A percentile compares a stretch with the other conserved stretches of the same genome.
Conservation (phyloP, 345 rosid genomes). For the Sonneratia caseolaris region DNA sequence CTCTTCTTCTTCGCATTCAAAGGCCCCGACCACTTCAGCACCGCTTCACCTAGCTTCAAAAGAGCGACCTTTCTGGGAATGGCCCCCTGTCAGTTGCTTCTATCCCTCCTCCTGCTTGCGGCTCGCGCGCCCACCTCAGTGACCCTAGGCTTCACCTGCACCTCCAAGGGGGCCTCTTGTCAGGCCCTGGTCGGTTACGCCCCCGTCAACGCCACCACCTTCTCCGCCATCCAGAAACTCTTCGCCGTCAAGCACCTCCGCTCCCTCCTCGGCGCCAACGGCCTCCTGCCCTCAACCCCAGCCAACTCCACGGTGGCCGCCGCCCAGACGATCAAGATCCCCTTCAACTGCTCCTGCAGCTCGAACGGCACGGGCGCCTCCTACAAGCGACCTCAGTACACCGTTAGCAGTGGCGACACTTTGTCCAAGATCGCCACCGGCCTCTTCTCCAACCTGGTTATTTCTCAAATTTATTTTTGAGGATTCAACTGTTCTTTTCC, state of each 20-base stretch:
- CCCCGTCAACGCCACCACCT: conserved; percentile 37
- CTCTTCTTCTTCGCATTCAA: not conserved
- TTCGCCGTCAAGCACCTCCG: conserved; percentile 35
- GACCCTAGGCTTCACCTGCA: conserved; percentile 36
- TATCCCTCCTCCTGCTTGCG: not conserved
- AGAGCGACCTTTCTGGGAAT: not conserved
- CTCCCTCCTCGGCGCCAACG: conserved; percentile 50
- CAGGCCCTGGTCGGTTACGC: conserved; percentile 45
- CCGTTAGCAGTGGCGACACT: conserved; percentile 27
- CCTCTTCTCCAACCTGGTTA: conserved; percentile 22
- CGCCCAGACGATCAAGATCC: conserved; percentile 29
- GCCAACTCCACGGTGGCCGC: conserved; percentile 8
- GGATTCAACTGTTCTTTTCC: too few species aligned
- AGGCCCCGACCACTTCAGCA: not conserved
- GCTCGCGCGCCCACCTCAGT: conserved; percentile 1
- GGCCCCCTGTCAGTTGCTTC: not conserved
- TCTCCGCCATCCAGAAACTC: conserved; percentile 30
- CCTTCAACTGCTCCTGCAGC: conserved; percentile 51
- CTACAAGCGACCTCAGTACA: conserved; percentile 29
- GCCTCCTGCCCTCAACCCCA: conserved; percentile 27
- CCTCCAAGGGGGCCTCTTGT: conserved; percentile 17
- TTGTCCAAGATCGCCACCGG: conserved; percentile 30
- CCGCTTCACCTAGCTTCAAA: not conserved
- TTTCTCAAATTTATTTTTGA: not conserved
- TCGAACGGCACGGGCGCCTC: conserved; percentile 46